phyloP scores from a whole-genome alignment of 306 rosid species.

The Inga laurina region DNA sequence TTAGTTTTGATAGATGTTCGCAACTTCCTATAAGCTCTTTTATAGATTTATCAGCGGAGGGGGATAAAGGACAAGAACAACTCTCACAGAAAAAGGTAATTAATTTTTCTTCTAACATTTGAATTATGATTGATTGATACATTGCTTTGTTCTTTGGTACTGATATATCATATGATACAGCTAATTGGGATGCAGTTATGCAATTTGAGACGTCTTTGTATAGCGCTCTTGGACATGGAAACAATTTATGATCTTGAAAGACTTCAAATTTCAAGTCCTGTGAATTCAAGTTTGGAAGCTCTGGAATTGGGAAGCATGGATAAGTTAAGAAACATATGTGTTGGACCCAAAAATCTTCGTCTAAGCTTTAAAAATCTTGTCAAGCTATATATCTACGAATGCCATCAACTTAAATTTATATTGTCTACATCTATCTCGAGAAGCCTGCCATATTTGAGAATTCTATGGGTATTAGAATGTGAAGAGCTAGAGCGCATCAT shows the following conservation, averaged over 20 bases:
- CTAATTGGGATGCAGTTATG: background rate
- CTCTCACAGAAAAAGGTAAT: no score
- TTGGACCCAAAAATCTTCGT: constrained; percentile 2
- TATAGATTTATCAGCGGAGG: no score
- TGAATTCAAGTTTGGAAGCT: background rate
- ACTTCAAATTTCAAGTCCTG: background rate
- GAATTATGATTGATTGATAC: no score
- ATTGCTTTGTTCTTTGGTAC: background rate
- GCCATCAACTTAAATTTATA: background rate
- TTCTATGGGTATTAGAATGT: background rate
- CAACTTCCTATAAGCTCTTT: background rate
- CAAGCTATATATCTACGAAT: background rate
- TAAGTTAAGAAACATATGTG: constrained; percentile 23
- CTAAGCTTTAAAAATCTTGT: constrained; percentile 26
- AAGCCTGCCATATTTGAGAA: constrained; percentile 3
- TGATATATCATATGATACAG: background rate
- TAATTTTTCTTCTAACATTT: no score
- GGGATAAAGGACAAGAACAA: no score
- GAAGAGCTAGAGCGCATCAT: background rate
- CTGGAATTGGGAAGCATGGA: background rate
- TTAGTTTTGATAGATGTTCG: background rate
- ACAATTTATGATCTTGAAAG: constrained; percentile 15
- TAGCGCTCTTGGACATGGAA: constrained; percentile 2
- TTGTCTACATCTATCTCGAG: background rate
- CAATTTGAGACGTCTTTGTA: background rate